These are phyloP conservation scores for Mayamaea pseudoterrestris DNA, from an alignment of 108 stramenopile species.

Conservation along the genomic window DNA sequence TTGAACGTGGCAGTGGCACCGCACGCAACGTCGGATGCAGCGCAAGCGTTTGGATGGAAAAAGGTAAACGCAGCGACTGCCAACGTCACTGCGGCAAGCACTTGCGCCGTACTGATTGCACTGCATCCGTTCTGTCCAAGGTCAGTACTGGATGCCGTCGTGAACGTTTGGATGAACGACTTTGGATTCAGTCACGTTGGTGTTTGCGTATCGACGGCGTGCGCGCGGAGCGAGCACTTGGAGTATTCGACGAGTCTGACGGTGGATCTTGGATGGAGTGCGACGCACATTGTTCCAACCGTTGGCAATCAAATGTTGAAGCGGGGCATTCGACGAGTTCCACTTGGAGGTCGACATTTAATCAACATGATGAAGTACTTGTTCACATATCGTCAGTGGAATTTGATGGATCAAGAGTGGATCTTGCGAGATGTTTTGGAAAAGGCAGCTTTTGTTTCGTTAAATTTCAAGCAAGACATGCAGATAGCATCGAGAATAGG, in stretches of 20 bases:
- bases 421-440: constrained; percentile 75
- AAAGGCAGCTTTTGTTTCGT: constrained; percentile 45
- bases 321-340: constrained; percentile 33
- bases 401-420: constrained; percentile 92
- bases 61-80: background rate
- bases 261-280: constrained; percentile 87
- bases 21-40: constrained; percentile 12
- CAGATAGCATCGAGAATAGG: constrained; percentile 30
- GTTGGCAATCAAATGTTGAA: constrained; percentile 9
- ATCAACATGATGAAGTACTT: constrained; percentile 87
- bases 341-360: constrained; percentile 87
- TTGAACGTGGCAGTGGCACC: constrained; percentile 23
- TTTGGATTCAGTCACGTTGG: constrained; percentile 38
- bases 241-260: constrained; percentile 52
- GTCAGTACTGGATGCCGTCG: constrained; percentile 28
- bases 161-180: constrained; percentile 39
- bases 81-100: constrained; percentile 12
- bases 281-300: constrained; percentile 78
- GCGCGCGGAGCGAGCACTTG: constrained; percentile 3
- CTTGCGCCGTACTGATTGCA: constrained; percentile 25
- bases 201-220: constrained; percentile 17
- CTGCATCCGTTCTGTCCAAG: constrained; percentile 34
- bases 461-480: constrained; percentile 65
- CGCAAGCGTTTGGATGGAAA: constrained; percentile 34
- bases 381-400: constrained; percentile 89